These are phyloP conservation scores for Boeremia exigua DNA, from an alignment of 2,329 filamentous ascomycete genomes.

Conservation along the genomic window DNA sequence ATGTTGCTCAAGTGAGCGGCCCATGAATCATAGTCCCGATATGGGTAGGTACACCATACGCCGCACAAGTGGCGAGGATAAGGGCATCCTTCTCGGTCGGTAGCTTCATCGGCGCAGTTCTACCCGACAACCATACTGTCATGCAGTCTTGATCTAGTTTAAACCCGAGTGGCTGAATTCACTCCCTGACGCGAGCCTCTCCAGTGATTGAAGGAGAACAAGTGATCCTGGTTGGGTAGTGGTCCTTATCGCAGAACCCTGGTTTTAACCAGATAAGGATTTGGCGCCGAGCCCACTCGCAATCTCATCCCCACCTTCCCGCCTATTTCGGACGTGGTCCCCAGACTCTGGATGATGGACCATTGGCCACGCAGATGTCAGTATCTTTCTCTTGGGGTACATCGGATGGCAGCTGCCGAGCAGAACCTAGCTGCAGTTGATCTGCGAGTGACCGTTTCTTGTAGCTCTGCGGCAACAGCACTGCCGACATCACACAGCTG, in stretches of 20 bases:
- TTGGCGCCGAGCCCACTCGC: neutral
- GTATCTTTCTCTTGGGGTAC: neutral
- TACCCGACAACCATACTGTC: constrained; percentile 1
- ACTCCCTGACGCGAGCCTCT: no score
- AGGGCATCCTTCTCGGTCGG: neutral
- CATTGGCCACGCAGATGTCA: neutral
- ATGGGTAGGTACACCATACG: neutral
- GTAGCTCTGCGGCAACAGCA: no score
- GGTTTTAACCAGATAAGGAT: neutral
- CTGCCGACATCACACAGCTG: neutral
- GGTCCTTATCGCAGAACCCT: constrained; percentile 6
- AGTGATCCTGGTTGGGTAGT: neutral
- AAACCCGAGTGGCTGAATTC: neutral
- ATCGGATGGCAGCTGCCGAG: constrained; percentile 1
- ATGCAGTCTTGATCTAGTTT: no score
- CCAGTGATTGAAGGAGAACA: no score
- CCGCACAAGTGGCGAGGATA: neutral
- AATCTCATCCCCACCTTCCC: neutral
- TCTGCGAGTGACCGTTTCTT: neutral
- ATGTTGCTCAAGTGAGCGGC: neutral
- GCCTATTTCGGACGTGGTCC: neutral
- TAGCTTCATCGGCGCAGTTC: constrained; percentile 7
- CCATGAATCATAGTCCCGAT: neutral
- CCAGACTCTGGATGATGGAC: no score
- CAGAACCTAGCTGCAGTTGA: neutral